These are phyloP conservation scores for Fusarium veterinarium DNA, from an alignment of 2,329 filamentous ascomycete species.

Conservation along the genomic window DNA sequence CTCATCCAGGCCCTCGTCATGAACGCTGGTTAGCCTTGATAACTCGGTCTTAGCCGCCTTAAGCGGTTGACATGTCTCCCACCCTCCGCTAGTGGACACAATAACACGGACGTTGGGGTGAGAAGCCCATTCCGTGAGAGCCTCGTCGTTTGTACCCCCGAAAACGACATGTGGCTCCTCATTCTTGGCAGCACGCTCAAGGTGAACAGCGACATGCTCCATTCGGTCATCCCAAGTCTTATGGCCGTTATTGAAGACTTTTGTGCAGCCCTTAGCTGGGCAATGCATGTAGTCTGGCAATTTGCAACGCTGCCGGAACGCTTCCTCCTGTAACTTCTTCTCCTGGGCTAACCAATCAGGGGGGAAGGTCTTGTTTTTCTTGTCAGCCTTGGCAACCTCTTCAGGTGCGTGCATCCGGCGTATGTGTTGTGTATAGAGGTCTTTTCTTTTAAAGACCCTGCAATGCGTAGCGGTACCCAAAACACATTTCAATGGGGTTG, in stretches of 20 bases:
- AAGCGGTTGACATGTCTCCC: constrained; percentile 51
- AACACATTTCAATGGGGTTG: constrained; percentile 34
- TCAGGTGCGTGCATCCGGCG: constrained; percentile 81
- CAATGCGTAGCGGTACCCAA: constrained; percentile 61
- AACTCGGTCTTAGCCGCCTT: constrained; percentile 30
- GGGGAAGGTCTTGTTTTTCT: constrained; percentile 49
- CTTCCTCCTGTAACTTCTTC: constrained; percentile 66
- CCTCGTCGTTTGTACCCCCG: constrained; percentile 53
- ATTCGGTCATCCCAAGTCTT: constrained; percentile 83
- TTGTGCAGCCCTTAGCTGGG: constrained; percentile 69
- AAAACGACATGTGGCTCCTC: constrained; percentile 50
- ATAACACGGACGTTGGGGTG: constrained; percentile 54
- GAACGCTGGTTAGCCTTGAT: constrained; percentile 11
- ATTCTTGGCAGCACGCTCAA: constrained; percentile 63
- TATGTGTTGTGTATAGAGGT: constrained; percentile 89
- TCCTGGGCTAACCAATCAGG: constrained; percentile 65
- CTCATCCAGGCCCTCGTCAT: constrained; percentile 27
- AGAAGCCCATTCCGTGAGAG: constrained; percentile 56
- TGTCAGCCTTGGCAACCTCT: constrained; percentile 45
- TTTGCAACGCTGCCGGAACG: constrained; percentile 69
- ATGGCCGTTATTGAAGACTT: constrained; percentile 67
- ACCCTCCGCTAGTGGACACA: constrained; percentile 38
- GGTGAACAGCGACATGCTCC: constrained; percentile 87
- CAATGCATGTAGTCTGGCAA: constrained; percentile 72
- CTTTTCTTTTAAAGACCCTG: constrained; percentile 86